Conservation (phyloP, 192 early-diverging fungal species). For the Coemansia sp. region DNA sequence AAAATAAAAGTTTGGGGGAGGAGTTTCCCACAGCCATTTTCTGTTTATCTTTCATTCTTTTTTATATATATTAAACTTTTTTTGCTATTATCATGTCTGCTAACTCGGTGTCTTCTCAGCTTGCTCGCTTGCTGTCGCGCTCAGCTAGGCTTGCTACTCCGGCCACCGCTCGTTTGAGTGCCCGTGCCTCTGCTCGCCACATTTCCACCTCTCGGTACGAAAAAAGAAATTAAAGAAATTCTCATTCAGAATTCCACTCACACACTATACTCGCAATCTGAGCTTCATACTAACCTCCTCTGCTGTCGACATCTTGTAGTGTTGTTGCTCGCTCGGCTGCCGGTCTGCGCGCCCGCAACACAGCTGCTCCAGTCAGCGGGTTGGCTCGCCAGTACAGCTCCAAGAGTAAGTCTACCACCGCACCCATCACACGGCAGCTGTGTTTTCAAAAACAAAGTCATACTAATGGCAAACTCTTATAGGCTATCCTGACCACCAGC, state of each 20-base stretch:
- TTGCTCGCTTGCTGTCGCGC: slow-evolving; percentile 49
- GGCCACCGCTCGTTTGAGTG: slow-evolving; percentile 36
- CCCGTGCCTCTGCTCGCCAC: slow-evolving; percentile 41
- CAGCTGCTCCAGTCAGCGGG: slow-evolving; percentile 16
- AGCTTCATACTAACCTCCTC: not conserved
- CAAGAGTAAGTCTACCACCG: slow-evolving; percentile 30
- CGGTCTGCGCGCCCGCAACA: slow-evolving; percentile 17
- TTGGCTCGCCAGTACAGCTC: slow-evolving; percentile 50
- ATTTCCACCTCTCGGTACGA: slow-evolving; percentile 48
- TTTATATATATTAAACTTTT: not conserved
- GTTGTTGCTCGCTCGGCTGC: slow-evolving; percentile 20
- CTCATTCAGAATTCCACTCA: not conserved
- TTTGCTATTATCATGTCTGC: slow-evolving; percentile 30
- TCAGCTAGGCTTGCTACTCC: slow-evolving; percentile 45
- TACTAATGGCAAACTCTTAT: not conserved
- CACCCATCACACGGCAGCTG: not conserved
- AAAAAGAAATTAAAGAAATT: not conserved
- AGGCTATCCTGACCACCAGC: slow-evolving; percentile 70
- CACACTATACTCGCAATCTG: slow-evolving; percentile 5
- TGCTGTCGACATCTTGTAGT: slow-evolving; percentile 10
- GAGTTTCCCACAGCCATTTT: not conserved
- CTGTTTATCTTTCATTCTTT: slow-evolving; percentile 8
- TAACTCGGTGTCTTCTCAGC: slow-evolving; percentile 30
- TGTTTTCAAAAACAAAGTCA: not conserved
- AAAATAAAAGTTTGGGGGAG: not conserved